Percentiles rank a stretch among this genome's conserved stretches.
These are phyloP conservation scores for Didymella glomerata DNA, from an alignment of 2,329 filamentous ascomycete species.

Conservation along the genomic window DNA sequence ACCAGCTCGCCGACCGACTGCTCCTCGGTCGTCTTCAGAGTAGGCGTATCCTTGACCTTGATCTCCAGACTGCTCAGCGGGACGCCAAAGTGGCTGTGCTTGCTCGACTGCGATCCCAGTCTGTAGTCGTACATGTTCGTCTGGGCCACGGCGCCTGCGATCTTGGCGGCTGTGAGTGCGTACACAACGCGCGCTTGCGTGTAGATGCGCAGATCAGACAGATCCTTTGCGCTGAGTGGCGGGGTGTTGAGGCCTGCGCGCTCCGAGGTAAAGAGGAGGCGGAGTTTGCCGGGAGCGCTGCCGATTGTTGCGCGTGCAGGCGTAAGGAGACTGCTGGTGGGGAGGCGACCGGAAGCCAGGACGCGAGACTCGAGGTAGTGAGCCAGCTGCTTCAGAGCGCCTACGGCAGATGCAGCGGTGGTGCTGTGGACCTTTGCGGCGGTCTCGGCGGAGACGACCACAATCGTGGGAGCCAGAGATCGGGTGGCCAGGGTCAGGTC, in stretches of 20 bases:
- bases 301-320: conserved; percentile 67
- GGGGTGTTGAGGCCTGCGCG: conserved; percentile 69
- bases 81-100: conserved; percentile 77
- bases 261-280: conserved; percentile 82
- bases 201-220: conserved; percentile 84
- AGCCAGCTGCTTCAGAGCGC: conserved; percentile 70
- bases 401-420: conserved; percentile 66
- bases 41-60: conserved; percentile 70
- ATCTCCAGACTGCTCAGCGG: conserved; percentile 84
- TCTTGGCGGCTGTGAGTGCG: conserved; percentile 78
- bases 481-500: conserved; percentile 77
- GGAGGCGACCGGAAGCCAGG: conserved; percentile 78
- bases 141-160: conserved; percentile 91
- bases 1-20: conserved; percentile 65
- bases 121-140: conserved; percentile 90
- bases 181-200: conserved; percentile 83
- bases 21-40: conserved; percentile 70
- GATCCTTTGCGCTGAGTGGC: conserved; percentile 70
- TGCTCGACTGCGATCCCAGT: conserved; percentile 49
- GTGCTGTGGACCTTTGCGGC: conserved; percentile 73
- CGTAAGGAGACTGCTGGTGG: conserved; percentile 69
- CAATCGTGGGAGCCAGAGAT: conserved; percentile 79
- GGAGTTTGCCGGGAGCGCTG: conserved; percentile 74
- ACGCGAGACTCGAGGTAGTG: conserved; percentile 76
- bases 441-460: conserved; percentile 79